phyloP scores from a whole-genome alignment of 768 basidiomycete species.

The Artomyces pyxidatus region DNA sequence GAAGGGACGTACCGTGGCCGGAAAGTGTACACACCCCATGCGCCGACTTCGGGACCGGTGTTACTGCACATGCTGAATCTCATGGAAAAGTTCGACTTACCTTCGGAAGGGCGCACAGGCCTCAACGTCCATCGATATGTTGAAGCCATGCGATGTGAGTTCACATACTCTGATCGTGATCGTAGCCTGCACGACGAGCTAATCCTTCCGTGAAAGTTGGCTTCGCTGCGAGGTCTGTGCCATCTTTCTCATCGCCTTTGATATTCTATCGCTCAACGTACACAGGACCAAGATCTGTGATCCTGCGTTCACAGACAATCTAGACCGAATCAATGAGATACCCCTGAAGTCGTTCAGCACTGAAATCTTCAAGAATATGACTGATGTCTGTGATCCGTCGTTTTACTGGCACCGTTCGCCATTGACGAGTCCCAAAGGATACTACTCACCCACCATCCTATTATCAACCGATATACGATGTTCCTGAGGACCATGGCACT shows the following conservation, averaged over 20 bases:
- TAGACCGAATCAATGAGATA: slow-evolving; percentile 51
- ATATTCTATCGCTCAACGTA: slow-evolving; percentile 6
- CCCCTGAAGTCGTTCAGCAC: slow-evolving; percentile 62
- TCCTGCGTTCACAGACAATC: slow-evolving; percentile 55
- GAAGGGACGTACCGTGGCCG: slow-evolving; percentile 68
- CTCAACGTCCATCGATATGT: slow-evolving; percentile 73
- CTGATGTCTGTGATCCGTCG: slow-evolving; percentile 54
- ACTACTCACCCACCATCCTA: slow-evolving; percentile 73
- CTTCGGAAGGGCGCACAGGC: slow-evolving; percentile 42
- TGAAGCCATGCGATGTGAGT: slow-evolving; percentile 77
- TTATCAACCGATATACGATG: slow-evolving; percentile 77
- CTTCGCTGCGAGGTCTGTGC: slow-evolving; percentile 50
- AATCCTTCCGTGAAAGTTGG: slow-evolving; percentile 34
- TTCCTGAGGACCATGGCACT: slow-evolving; percentile 81
- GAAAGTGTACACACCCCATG: slow-evolving; percentile 76
- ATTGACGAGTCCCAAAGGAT: slow-evolving; percentile 41
- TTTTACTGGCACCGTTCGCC: slow-evolving; percentile 1
- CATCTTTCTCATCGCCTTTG: not conserved
- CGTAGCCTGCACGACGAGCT: not conserved
- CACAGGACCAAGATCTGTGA: slow-evolving; percentile 79
- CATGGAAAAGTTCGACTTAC: slow-evolving; percentile 61
- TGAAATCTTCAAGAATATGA: slow-evolving; percentile 57
- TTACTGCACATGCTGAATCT: slow-evolving; percentile 88
- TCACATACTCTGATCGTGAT: slow-evolving; percentile 6
- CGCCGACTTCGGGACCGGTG: slow-evolving; percentile 86